Base-by-base conservation (phyloP, 2,329 filamentous ascomycete genomes). In the Diatrype stigma region DNA sequence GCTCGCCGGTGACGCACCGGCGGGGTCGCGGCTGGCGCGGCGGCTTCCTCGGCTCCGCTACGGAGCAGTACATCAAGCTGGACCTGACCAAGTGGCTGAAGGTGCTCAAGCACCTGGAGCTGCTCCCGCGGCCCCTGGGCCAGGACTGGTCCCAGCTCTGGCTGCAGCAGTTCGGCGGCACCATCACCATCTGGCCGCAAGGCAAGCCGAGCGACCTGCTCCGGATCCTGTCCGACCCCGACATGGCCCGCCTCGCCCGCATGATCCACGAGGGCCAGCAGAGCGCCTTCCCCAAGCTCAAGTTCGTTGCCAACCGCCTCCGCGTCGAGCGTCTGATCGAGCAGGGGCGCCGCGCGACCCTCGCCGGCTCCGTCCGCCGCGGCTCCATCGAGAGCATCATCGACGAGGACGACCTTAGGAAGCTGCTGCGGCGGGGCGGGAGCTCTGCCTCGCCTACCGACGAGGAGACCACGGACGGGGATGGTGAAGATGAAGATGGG, bases 51-150 rank as follows among this genome's bases (percentile, higher is more conserved):
- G 93, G 94, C 56, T 93, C 87, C 6, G 93, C 94, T 0, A 84
- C 88, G 6, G 94, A 99, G 70, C 91, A 96, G 68, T 96, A 94
- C 66, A 82, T 99, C 66, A 97, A 97, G 69, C 83, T 99, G 22
- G 94, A 99, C 68, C 79, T 99, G 60, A 95, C 89, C 62, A 99
- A 99, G 74, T 99, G 94, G 91, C 84, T 99, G 37, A 94, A 94
- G 66, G 93, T 99, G 19, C 80, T 97, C 40, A 86, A 92, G 1
- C 91, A 96, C 65, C 80, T 97, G 0, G 94, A 99, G 69, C 78
- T 99, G 3, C 81, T 99, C 0, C 94, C 94, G 0, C 84, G 94
- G 0, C 91, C 90, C 0, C 70, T 97, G 21, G 93, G 92, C 2
- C 93, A 97, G 69, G 94, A 99, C 67, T 99, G 94, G 94, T 92